A percentile compares a stretch with the other conserved stretches of the same genome.
phyloP scores from a whole-genome alignment of 2,329 filamentous ascomycete genomes.

The Blastomyces parvus region DNA sequence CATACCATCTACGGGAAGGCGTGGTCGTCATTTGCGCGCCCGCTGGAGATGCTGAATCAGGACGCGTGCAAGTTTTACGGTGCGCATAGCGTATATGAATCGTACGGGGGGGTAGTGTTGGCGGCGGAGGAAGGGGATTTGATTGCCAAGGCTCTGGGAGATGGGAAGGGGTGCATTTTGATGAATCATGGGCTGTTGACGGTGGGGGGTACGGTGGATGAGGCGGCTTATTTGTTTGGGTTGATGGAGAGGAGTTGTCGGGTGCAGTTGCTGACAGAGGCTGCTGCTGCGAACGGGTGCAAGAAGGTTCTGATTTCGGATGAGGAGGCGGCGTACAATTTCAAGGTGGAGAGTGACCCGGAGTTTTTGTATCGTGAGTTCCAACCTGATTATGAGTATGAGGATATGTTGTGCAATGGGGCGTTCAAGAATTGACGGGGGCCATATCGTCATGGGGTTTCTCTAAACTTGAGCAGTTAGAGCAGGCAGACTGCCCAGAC shows the following conservation, averaged over 20 bases:
- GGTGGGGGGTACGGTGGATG: conserved; percentile 62
- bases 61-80: conserved; percentile 54
- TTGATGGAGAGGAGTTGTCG: conserved; percentile 60
- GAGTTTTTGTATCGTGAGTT: conserved; percentile 22
- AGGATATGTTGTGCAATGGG: conserved; percentile 19
- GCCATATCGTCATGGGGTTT: background rate
- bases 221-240: conserved; percentile 61
- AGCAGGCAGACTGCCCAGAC: background rate
- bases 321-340: conserved; percentile 38
- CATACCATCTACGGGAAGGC: conserved; percentile 40
- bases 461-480: background rate
- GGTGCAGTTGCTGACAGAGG: conserved; percentile 59
- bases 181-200: conserved; percentile 65
- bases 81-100: conserved; percentile 55
- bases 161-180: conserved; percentile 54
- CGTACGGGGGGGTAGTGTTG: conserved; percentile 56
- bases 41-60: conserved; percentile 39
- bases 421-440: conserved; percentile 20
- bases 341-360: conserved; percentile 21
- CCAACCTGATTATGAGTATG: conserved; percentile 23
- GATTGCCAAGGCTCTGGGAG: conserved; percentile 55
- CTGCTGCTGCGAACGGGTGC: conserved; percentile 48
- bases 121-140: conserved; percentile 53
- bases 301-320: conserved; percentile 48
- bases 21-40: conserved; percentile 36